phyloP scores from a whole-genome alignment of 2,329 filamentous ascomycete species.

The Geosmithia morbida region DNA sequence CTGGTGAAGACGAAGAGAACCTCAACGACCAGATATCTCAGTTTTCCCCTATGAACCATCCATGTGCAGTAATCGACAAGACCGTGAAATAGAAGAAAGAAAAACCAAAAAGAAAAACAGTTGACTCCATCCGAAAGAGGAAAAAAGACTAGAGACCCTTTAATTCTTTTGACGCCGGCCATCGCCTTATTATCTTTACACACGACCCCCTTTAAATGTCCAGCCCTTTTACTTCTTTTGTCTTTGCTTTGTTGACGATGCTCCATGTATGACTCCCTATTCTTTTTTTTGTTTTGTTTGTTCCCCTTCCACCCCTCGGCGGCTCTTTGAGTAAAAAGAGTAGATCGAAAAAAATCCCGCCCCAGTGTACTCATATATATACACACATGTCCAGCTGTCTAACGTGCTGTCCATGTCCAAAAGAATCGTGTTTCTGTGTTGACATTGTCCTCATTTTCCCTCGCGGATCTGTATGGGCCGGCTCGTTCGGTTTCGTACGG shows the following conservation, averaged over 20 bases:
- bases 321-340: neutral
- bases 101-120: neutral
- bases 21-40: no score
- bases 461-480: neutral
- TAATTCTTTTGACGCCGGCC: neutral
- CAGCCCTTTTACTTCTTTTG: neutral
- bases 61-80: no score
- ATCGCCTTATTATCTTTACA: slow-evolving; percentile 1
- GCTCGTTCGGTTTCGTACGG: neutral
- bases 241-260: neutral
- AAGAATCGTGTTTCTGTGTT: neutral
- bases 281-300: neutral
- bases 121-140: neutral
- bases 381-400: neutral
- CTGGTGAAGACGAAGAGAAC: no score
- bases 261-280: neutral
- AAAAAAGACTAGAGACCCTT: neutral
- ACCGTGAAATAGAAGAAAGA: neutral
- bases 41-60: no score
- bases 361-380: neutral
- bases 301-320: neutral
- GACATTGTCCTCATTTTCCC: neutral
- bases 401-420: neutral
- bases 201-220: neutral
- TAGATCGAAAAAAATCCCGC: neutral